Conservation (phyloP, 2,329 filamentous ascomycete species). For the Cladosporium sp. region DNA sequence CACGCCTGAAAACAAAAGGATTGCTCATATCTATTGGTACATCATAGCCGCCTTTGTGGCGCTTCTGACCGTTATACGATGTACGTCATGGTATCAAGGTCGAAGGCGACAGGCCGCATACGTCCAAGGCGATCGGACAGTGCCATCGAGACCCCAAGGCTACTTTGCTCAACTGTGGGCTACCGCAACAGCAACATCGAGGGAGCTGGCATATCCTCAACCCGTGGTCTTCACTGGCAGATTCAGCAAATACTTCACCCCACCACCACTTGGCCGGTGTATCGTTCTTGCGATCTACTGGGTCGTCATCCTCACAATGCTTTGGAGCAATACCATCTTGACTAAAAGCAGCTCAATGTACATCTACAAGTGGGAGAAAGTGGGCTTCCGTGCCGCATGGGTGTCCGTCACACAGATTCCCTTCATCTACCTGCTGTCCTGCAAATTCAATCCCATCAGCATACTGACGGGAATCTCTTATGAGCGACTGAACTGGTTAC, state of each 20-base stretch:
- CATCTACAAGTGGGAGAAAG: conserved; percentile 48
- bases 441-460: conserved; percentile 44
- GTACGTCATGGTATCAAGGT: conserved; percentile 16
- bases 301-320: conserved; percentile 26
- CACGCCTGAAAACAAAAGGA: conserved; percentile 21
- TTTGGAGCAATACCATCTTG: conserved; percentile 30
- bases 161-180: conserved; percentile 25
- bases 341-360: conserved; percentile 23
- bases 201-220: conserved; percentile 29
- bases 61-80: conserved; percentile 19
- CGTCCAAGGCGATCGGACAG: conserved; percentile 8
- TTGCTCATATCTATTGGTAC: conserved; percentile 29
- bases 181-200: conserved; percentile 22
- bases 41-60: conserved; percentile 24
- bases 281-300: conserved; percentile 28
- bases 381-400: conserved; percentile 66
- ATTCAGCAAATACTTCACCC: conserved; percentile 28
- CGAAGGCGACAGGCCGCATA: conserved; percentile 15
- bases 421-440: conserved; percentile 53
- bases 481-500: conserved; percentile 50
- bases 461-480: conserved; percentile 45
- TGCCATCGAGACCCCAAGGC: conserved; percentile 23
- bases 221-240: conserved; percentile 28
- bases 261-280: conserved; percentile 29
- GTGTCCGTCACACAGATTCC: conserved; percentile 62